Evolutionary conservation across 345 rosid species (phyloP).

Genomic region (Syzygium oleosum): DNA sequence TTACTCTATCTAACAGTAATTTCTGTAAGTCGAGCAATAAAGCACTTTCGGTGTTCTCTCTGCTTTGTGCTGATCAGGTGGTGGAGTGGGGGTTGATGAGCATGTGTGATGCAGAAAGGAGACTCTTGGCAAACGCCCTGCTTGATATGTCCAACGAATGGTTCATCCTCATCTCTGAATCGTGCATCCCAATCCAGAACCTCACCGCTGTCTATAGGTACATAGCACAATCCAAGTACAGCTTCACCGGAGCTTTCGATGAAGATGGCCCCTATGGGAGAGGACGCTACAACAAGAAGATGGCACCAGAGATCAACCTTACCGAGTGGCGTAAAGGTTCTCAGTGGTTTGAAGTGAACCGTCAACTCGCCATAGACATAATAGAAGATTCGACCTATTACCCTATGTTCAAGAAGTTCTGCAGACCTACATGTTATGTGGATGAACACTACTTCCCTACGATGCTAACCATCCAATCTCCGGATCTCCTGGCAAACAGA

Average conservation of each 20-base stretch:
- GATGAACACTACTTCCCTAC: constrained; percentile 95
- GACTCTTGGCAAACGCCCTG: constrained; percentile 82
- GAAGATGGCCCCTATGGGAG: constrained; percentile 74
- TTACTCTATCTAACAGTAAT: background rate
- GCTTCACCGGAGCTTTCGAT: constrained; percentile 77
- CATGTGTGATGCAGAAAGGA: constrained; percentile 90
- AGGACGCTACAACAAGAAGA: constrained; percentile 51
- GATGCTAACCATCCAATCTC: constrained; percentile 55
- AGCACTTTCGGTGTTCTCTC: background rate
- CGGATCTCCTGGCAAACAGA: constrained; percentile 60
- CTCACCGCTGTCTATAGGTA: constrained; percentile 54
- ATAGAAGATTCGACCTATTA: constrained; percentile 54
- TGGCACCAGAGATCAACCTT: constrained; percentile 66
- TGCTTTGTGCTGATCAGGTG: constrained; percentile 25
- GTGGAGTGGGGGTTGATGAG: constrained; percentile 95
- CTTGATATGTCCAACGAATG: constrained; percentile 84
- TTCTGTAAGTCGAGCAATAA: background rate
- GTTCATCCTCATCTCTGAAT: constrained; percentile 80
- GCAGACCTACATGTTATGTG: constrained; percentile 66
- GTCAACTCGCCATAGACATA: constrained; percentile 56
- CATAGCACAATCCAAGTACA: constrained; percentile 48
- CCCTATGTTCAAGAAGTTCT: constrained; percentile 71
- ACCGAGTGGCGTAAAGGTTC: constrained; percentile 93
- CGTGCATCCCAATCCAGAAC: constrained; percentile 84
- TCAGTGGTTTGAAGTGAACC: constrained; percentile 82